These are phyloP conservation scores for Endotrypanum monterogeii DNA, from an alignment of 208 protist species.

Conservation along the genomic window DNA sequence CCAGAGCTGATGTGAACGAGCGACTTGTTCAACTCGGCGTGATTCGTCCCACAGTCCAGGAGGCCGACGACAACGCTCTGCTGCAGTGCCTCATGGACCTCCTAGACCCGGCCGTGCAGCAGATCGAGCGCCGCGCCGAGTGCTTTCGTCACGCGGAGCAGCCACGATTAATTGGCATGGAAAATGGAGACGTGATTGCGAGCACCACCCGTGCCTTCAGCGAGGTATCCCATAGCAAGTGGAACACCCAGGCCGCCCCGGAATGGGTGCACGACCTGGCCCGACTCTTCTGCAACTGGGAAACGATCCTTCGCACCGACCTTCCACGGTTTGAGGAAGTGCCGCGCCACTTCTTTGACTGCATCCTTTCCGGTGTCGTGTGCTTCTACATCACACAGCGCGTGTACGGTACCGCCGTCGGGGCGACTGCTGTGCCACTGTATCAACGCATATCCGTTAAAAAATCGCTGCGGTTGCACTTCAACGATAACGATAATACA, in stretches of 20 bases:
- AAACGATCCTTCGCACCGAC: conserved; percentile 81
- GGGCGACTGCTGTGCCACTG: conserved; percentile 47
- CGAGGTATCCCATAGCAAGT: conserved; percentile 41
- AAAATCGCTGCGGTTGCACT: conserved; percentile 59
- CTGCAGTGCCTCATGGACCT: conserved; percentile 70
- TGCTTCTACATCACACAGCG: conserved; percentile 58
- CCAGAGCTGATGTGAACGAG: conserved; percentile 69
- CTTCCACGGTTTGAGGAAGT: conserved; percentile 73
- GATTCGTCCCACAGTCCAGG: conserved; percentile 64
- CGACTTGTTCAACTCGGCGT: conserved; percentile 61
- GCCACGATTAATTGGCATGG: conserved; percentile 34
- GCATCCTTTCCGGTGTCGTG: conserved; percentile 73
- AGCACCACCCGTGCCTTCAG: conserved; percentile 54
- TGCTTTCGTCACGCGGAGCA: conserved; percentile 46
- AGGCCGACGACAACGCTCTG: conserved; percentile 42
- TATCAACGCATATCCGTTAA: conserved; percentile 47
- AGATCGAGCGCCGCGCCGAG: conserved; percentile 54
- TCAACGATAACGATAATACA: conserved; percentile 76
- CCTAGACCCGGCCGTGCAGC: conserved; percentile 65
- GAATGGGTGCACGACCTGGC: conserved; percentile 86
- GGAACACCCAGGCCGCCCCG: conserved; percentile 55
- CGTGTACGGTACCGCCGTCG: conserved; percentile 61
- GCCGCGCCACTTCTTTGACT: conserved; percentile 85
- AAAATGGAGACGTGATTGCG: conserved; percentile 63
- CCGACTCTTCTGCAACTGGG: conserved; percentile 87